A percentile compares a stretch with the other conserved stretches of the same genome.
Conservation (phyloP, 2,329 filamentous ascomycete genomes). For the Penicillium aurantiogriseum region DNA sequence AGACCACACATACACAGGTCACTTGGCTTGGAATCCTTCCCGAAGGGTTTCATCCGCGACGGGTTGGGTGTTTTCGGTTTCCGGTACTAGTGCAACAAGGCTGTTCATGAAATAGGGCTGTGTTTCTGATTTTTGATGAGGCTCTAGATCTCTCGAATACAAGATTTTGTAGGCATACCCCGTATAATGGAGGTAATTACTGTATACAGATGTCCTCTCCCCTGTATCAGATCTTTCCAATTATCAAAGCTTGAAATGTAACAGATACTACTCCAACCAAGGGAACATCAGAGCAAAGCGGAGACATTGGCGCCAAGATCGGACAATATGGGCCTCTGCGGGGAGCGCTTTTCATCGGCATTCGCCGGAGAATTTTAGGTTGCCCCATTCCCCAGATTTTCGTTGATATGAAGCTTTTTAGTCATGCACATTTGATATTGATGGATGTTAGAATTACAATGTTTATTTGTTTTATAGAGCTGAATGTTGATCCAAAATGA, state of each 20-base stretch:
- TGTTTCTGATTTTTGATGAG: neutral
- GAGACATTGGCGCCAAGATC: conserved; percentile 7
- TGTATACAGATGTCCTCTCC: neutral
- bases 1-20: neutral
- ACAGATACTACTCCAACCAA: neutral
- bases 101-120: neutral
- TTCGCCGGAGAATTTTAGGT: neutral
- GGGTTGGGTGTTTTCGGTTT: neutral
- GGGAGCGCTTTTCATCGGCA: neutral
- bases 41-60: neutral
- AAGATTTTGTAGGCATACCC: neutral
- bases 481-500: neutral
- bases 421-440: neutral
- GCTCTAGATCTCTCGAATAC: neutral
- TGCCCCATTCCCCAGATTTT: neutral
- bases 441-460: too few relatives aligned
- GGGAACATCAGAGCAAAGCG: conserved; percentile 1
- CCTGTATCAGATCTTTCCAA: neutral
- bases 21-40: neutral
- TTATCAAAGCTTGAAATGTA: neutral
- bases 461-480: neutral
- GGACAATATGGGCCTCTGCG: neutral
- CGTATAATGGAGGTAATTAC: neutral
- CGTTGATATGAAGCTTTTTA: neutral
- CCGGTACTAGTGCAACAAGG: neutral